Conservation (phyloP, 192 early-diverging fungal species). For the Glomus cerebriforme region DNA sequence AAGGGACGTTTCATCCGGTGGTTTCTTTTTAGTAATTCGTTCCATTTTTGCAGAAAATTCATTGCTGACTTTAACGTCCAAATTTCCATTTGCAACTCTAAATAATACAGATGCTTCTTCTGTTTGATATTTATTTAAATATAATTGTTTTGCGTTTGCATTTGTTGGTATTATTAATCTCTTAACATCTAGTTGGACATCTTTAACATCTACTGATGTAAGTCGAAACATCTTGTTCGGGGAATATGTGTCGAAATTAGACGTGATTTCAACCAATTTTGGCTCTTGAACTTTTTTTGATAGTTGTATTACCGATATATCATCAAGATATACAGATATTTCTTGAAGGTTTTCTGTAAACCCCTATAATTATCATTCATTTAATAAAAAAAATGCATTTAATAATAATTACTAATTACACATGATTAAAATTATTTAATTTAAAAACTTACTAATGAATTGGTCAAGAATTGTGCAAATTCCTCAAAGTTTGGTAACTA, state of each 20-base stretch:
- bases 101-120: slow-evolving; percentile 65
- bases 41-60: slow-evolving; percentile 78
- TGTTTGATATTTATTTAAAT: neutral
- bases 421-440: too few relatives aligned
- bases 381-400: too few relatives aligned
- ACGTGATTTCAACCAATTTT: slow-evolving; percentile 57
- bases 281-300: slow-evolving; percentile 67
- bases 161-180: slow-evolving; percentile 37
- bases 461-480: slow-evolving; percentile 65
- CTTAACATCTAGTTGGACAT: slow-evolving; percentile 58
- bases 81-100: slow-evolving; percentile 62
- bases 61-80: slow-evolving; percentile 56
- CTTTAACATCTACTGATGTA: slow-evolving; percentile 57
- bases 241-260: slow-evolving; percentile 51
- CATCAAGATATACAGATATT: slow-evolving; percentile 68
- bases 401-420: too few relatives aligned
- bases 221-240: slow-evolving; percentile 75
- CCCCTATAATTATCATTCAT: slow-evolving; percentile 69
- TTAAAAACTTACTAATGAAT: slow-evolving; percentile 59
- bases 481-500: slow-evolving; percentile 55
- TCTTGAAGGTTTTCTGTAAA: slow-evolving; percentile 75
- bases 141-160: neutral
- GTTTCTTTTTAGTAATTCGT: slow-evolving; percentile 83
- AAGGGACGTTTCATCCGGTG: slow-evolving; percentile 69
- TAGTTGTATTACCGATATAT: slow-evolving; percentile 57